phyloP scores from a whole-genome alignment of 495 filamentous ascomycete species.

The Xylaria castorea region DNA sequence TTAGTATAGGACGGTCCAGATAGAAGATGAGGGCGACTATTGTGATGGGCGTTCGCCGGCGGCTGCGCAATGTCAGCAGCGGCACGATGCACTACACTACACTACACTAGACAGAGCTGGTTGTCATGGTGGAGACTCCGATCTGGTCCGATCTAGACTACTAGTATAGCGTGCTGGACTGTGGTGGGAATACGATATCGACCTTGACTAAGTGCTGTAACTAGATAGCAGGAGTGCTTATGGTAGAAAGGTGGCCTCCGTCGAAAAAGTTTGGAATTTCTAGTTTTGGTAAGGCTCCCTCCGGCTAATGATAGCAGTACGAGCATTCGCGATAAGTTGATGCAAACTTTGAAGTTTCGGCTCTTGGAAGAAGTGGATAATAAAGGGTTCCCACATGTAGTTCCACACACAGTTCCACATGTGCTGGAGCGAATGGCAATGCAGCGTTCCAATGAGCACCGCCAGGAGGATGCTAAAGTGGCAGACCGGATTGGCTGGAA shows the following conservation, averaged over 20 bases:
- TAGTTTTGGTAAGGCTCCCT: background rate
- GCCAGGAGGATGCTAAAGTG: conserved; percentile 13
- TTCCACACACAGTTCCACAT: background rate
- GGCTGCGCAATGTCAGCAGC: background rate
- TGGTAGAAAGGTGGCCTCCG: background rate
- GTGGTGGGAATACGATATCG: background rate
- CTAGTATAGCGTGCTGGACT: background rate
- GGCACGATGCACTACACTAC: background rate
- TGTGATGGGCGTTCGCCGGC: conserved; percentile 14
- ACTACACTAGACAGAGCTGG: too few relatives aligned
- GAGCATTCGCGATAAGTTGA: background rate
- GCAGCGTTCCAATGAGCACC: background rate
- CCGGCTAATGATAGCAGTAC: conserved; percentile 12
- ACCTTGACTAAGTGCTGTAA: background rate
- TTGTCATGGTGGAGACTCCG: background rate
- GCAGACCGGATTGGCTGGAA: background rate
- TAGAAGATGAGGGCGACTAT: background rate
- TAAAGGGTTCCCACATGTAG: background rate
- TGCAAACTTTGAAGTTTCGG: background rate
- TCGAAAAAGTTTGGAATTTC: conserved; percentile 2
- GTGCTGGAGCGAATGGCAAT: background rate
- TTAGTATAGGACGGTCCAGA: background rate
- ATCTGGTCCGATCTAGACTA: conserved; percentile 13
- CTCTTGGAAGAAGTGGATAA: background rate
- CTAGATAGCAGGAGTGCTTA: background rate